These are phyloP conservation scores for Chrysanthemum makinoi DNA, from an alignment of 129 eudicot genomes.

Conservation along the genomic window DNA sequence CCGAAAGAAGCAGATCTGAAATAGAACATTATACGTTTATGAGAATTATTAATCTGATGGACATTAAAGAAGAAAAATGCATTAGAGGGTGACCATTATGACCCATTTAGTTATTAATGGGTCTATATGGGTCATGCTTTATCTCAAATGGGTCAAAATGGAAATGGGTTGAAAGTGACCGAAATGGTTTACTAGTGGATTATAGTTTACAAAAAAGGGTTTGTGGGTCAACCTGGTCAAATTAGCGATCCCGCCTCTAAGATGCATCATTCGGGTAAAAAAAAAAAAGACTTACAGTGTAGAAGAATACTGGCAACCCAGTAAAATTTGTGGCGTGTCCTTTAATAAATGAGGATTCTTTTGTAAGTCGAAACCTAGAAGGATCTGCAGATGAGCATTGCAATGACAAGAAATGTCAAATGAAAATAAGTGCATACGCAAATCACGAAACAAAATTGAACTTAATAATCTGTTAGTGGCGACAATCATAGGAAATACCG, in stretches of 20 bases:
- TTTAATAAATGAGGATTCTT: conserved; percentile 68
- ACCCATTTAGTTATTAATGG: too few relatives aligned
- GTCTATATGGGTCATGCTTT: too few relatives aligned
- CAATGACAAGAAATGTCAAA: conserved; percentile 14
- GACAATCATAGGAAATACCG: conserved; percentile 31
- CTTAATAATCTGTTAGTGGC: background rate
- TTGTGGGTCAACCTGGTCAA: too few relatives aligned
- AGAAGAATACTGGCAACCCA: conserved; percentile 46
- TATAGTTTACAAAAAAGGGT: too few relatives aligned
- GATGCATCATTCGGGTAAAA: too few relatives aligned
- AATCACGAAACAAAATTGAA: background rate
- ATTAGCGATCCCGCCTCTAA: too few relatives aligned
- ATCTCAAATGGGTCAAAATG: too few relatives aligned
- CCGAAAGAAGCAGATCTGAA: conserved; percentile 68
- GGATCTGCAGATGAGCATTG: conserved; percentile 41
- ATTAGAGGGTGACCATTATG: background rate
- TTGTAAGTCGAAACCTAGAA: conserved; percentile 60
- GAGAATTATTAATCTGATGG: background rate
- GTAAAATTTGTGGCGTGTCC: conserved; percentile 45
- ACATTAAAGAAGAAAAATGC: conserved; percentile 10
- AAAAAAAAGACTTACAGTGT: conserved; percentile 34
- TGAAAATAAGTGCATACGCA: background rate
- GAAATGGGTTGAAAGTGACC: too few relatives aligned
- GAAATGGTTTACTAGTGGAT: too few relatives aligned
- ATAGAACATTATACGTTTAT: conserved; percentile 8